Percentiles rank a stretch among this genome's conserved stretches.
These are phyloP conservation scores for Penicillium sp. DNA, from an alignment of 2,329 filamentous ascomycete species.

Conservation along the genomic window DNA sequence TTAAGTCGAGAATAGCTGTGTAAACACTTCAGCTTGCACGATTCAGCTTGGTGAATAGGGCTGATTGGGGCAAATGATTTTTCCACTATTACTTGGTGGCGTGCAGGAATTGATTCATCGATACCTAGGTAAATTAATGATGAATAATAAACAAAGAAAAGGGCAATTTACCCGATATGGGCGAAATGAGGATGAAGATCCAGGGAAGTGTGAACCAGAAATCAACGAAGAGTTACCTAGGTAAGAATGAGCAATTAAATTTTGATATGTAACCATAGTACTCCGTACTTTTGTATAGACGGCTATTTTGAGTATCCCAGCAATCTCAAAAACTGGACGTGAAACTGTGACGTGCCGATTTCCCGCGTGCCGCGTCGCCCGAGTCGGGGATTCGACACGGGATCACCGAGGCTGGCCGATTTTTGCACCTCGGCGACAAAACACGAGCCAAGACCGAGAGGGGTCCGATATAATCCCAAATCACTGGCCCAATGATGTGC, in stretches of 20 bases:
- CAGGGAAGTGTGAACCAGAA: background rate
- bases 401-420: constrained; percentile 10
- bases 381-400: constrained; percentile 9
- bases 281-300: no score
- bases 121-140: background rate
- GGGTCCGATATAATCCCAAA: background rate
- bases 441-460: constrained; percentile 1
- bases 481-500: background rate
- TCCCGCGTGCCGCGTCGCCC: constrained; percentile 15
- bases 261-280: background rate
- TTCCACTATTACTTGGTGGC: background rate
- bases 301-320: no score
- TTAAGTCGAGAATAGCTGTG: background rate
- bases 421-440: background rate
- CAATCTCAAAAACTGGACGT: background rate
- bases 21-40: background rate
- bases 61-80: background rate
- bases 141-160: background rate
- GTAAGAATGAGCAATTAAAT: background rate
- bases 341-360: constrained; percentile 13
- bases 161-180: constrained; percentile 2
- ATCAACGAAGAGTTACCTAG: background rate
- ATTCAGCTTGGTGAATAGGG: background rate
- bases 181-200: background rate
- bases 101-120: background rate